Evolutionary conservation across 2,329 filamentous ascomycete species (phyloP).

Genomic region (Cladosporium sp.): DNA sequence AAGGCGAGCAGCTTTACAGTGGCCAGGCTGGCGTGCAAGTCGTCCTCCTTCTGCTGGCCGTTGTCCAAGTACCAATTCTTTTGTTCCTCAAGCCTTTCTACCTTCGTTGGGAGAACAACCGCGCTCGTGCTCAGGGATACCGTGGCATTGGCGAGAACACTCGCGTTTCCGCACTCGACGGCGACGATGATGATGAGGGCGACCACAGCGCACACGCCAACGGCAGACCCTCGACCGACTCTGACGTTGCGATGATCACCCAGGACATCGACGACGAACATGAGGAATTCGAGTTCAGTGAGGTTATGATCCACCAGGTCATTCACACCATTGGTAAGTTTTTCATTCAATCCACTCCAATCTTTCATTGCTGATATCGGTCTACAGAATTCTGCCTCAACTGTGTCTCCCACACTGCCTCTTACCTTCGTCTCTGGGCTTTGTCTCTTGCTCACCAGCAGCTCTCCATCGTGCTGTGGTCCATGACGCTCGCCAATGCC

Average conservation of each 20-base stretch:
- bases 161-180: constrained; percentile 85
- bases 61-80: constrained; percentile 83
- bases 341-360: background rate
- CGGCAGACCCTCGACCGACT: constrained; percentile 67
- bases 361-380: background rate
- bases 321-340: constrained; percentile 94
- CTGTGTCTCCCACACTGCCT: constrained; percentile 97
- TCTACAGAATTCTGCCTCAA: constrained; percentile 87
- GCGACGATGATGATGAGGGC: constrained; percentile 74
- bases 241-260: constrained; percentile 81
- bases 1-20: constrained; percentile 72
- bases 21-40: constrained; percentile 78
- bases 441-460: constrained; percentile 96
- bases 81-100: constrained; percentile 96
- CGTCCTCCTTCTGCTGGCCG: constrained; percentile 75
- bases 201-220: constrained; percentile 52
- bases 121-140: constrained; percentile 83
- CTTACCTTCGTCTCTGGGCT: constrained; percentile 97
- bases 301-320: constrained; percentile 98
- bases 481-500: constrained; percentile 84
- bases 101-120: constrained; percentile 90
- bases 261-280: constrained; percentile 76
- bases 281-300: constrained; percentile 95
- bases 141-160: constrained; percentile 87
- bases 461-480: constrained; percentile 92